phyloP scores from a whole-genome alignment of 176 grass and related monocot genomes.

The Saccharum officinarum region DNA sequence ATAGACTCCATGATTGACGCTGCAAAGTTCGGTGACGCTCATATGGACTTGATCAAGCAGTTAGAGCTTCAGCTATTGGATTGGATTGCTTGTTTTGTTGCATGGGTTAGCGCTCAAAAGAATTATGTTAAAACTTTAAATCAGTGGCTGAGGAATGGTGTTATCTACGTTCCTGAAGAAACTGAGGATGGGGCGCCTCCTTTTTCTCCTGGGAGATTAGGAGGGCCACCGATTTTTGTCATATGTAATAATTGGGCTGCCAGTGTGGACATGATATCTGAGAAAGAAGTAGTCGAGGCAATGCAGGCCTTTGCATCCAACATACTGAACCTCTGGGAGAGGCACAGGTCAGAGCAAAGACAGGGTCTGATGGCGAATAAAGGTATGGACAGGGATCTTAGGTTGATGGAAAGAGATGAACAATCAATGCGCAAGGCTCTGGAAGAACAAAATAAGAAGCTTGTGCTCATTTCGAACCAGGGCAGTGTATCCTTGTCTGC shows the following conservation, averaged over 20 bases:
- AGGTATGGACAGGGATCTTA: slow-evolving; percentile 63
- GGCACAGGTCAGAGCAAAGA: slow-evolving; percentile 63
- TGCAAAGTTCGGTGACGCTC: slow-evolving; percentile 60
- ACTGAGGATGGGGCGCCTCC: slow-evolving; percentile 88
- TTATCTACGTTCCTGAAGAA: slow-evolving; percentile 69
- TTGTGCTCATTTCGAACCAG: slow-evolving; percentile 58
- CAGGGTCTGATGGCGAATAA: slow-evolving; percentile 86
- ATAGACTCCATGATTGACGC: slow-evolving; percentile 64
- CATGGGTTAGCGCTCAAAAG: slow-evolving; percentile 80
- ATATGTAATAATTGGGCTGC: slow-evolving; percentile 83
- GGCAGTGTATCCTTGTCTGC: slow-evolving; percentile 53
- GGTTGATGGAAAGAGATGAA: slow-evolving; percentile 79
- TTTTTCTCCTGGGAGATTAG: slow-evolving; percentile 90
- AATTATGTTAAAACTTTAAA: slow-evolving; percentile 69
- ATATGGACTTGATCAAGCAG: slow-evolving; percentile 63
- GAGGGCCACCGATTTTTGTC: slow-evolving; percentile 81
- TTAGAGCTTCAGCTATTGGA: slow-evolving; percentile 72
- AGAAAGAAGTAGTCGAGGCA: slow-evolving; percentile 68
- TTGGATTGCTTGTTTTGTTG: slow-evolving; percentile 70
- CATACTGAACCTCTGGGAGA: slow-evolving; percentile 65
- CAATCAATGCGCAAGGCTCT: slow-evolving; percentile 75
- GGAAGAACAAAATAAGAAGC: slow-evolving; percentile 73
- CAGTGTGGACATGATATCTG: slow-evolving; percentile 57
- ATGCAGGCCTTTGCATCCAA: slow-evolving; percentile 62
- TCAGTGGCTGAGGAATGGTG: slow-evolving; percentile 66